phyloP scores from a whole-genome alignment of 78 protist genomes.

The Chrysochromulina parva region DNA sequence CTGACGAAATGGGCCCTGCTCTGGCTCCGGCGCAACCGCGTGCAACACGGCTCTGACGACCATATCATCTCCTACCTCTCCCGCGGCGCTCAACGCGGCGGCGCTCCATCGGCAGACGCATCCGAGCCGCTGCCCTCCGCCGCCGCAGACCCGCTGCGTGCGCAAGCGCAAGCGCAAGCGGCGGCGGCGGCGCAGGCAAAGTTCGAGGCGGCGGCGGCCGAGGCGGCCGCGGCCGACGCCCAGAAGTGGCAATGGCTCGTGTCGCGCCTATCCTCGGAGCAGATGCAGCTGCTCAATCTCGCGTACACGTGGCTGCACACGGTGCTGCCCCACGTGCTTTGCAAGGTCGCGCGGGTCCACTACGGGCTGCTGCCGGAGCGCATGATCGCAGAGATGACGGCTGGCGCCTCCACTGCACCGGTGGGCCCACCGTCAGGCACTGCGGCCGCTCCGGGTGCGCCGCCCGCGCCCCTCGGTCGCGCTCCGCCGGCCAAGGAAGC shows the following conservation, averaged over 20 bases:
- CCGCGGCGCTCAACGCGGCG: not conserved
- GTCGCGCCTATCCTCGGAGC: not conserved
- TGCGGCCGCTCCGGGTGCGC: too few species aligned
- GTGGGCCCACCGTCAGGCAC: too few species aligned
- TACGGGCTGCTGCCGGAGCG: not conserved
- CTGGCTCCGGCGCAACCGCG: slow-evolving; percentile 63
- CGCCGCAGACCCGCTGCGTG: not conserved
- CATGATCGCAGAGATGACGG: not conserved
- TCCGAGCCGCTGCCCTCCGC: slow-evolving; percentile 22
- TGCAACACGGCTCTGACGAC: not conserved
- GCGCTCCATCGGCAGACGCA: not conserved
- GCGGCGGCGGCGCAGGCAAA: too few species aligned
- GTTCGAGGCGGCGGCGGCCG: too few species aligned
- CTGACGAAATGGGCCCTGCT: slow-evolving; percentile 58
- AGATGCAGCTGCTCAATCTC: slow-evolving; percentile 50
- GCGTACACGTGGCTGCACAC: slow-evolving; percentile 45
- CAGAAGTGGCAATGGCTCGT: not conserved
- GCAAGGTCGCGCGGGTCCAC: slow-evolving; percentile 21
- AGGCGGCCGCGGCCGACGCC: not conserved
- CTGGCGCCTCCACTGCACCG: not conserved
- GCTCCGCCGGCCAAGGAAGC: too few species aligned
- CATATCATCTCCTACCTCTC: not conserved
- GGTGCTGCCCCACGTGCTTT: slow-evolving; percentile 52
- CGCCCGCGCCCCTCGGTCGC: too few species aligned
- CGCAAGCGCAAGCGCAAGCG: too few species aligned